Evolutionary conservation across 2,329 filamentous ascomycete genomes (phyloP).

Genomic region (Apiospora malaysiana): DNA sequence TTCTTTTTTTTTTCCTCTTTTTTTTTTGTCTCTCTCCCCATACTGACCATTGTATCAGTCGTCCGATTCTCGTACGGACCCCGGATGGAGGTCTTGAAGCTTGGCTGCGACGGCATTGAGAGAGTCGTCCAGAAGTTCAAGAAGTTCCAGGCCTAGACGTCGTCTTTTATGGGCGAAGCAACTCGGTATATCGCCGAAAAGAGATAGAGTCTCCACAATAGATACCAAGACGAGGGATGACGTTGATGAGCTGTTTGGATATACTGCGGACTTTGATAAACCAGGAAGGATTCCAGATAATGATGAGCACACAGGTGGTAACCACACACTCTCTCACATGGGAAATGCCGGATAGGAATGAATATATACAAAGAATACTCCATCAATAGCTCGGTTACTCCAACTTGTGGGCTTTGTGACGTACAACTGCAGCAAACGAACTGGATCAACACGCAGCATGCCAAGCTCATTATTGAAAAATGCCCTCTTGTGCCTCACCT

Average conservation of each 20-base stretch:
- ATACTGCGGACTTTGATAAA: neutral
- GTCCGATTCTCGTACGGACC: constrained; percentile 86
- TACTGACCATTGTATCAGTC: constrained; percentile 44
- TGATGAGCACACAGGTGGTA: neutral
- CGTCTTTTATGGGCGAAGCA: neutral
- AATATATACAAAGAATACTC: neutral
- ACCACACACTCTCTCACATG: neutral
- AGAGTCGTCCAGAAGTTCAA: constrained; percentile 73
- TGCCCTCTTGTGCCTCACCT: neutral
- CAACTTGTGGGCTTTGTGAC: neutral
- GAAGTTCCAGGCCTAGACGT: constrained; percentile 25
- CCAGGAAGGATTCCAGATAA: neutral
- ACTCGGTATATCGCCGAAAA: neutral
- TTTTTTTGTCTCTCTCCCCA: too few species aligned
- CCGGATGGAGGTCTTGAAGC: constrained; percentile 77
- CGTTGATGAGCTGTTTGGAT: neutral
- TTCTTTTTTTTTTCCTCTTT: too few species aligned
- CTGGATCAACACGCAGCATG: neutral
- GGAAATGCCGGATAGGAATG: neutral
- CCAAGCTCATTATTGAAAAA: neutral
- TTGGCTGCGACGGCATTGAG: constrained; percentile 85
- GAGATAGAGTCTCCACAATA: neutral
- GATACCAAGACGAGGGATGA: neutral
- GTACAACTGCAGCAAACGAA: neutral
- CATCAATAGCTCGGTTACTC: neutral